Percentiles rank a stretch among this genome's conserved stretches.
These are phyloP conservation scores for Podila horticola DNA, from an alignment of 192 early-diverging fungal species.

Conservation along the genomic window DNA sequence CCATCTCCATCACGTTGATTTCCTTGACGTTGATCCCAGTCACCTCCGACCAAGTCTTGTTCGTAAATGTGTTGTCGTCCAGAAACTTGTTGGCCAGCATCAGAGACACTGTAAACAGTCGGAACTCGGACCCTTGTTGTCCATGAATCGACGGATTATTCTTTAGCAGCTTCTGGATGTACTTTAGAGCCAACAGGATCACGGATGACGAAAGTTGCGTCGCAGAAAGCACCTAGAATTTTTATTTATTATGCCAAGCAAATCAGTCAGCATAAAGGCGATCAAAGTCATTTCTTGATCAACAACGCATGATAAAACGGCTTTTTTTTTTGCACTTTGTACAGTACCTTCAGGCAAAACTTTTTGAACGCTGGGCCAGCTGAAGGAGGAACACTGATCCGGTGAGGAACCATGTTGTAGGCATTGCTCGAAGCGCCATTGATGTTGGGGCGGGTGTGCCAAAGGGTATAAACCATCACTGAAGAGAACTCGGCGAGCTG, in stretches of 20 bases:
- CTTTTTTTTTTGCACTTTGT: not conserved
- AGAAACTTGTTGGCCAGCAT: slow-evolving; percentile 89
- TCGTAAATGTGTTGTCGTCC: slow-evolving; percentile 92
- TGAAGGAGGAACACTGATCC: slow-evolving; percentile 45
- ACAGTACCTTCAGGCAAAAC: slow-evolving; percentile 46
- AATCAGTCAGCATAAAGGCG: not conserved
- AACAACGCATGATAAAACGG: not conserved
- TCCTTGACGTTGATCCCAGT: slow-evolving; percentile 82
- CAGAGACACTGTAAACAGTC: slow-evolving; percentile 86
- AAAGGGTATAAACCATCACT: slow-evolving; percentile 54
- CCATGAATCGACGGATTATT: slow-evolving; percentile 67
- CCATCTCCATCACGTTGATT: slow-evolving; percentile 89
- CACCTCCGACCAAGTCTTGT: slow-evolving; percentile 89
- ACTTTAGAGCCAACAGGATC: slow-evolving; percentile 71
- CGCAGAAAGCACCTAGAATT: slow-evolving; percentile 60
- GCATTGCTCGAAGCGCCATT: slow-evolving; percentile 51
- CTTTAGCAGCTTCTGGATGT: slow-evolving; percentile 67
- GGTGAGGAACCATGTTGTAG: slow-evolving; percentile 48
- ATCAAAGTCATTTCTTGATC: too few species aligned
- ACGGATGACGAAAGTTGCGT: slow-evolving; percentile 72
- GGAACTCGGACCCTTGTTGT: slow-evolving; percentile 79
- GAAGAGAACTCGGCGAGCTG: slow-evolving; percentile 49
- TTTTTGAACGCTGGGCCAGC: slow-evolving; percentile 49
- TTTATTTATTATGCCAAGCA: slow-evolving; percentile 38
- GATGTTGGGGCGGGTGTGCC: slow-evolving; percentile 53